Evolutionary conservation across 768 basidiomycete genomes (phyloP), one percentile per base, ranked within the genome.

Genomic region (Gymnopilus junonius): DNA sequence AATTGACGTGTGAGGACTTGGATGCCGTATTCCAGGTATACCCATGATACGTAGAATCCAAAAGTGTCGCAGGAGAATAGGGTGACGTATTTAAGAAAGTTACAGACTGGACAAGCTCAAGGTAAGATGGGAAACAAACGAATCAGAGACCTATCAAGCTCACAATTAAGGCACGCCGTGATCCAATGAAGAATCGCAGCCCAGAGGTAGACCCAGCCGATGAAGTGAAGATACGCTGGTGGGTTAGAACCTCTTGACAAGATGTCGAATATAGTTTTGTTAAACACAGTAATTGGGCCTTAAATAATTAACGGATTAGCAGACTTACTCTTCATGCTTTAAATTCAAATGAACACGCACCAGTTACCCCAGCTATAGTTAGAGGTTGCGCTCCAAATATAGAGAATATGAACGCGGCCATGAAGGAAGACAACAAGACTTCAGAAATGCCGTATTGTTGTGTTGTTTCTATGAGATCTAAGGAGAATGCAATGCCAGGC

Each of bases 131-230:
- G 54, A 15, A 15, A 1, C 12, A 25, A 14, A 39, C 15, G 17
- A 10, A 20, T 34, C 27, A 27, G 11, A 43, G 20, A 39, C 29
- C 27, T 21, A 20, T 20, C 62, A 8, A 17, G 72, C 83, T 66
- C 65, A 90, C 93, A 92, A 65, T 95, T 95, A 15, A 92, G 77
- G 5, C 85, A 71, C 5, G 94, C 92, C 4, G 92, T 91, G 46
- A 92, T 76, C 90, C 91, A 94, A 69, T 95, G 91, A 40, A 92
- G 75, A 40, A 95, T 91, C 0, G 93, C 94, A 34, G 85, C 92
- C 94, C 94, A 95, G 0, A 95, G 77, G 73, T 97, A 96, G 0
- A 94, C 91, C 95, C 95, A 96, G 27, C 94, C 94, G 8, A 96
- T 84, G 70, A 95, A 95, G 35, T 91, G 90, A 12, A 95, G 83